Conservation (phyloP, 2,329 filamentous ascomycete species). For the Fusarium chaquense region DNA sequence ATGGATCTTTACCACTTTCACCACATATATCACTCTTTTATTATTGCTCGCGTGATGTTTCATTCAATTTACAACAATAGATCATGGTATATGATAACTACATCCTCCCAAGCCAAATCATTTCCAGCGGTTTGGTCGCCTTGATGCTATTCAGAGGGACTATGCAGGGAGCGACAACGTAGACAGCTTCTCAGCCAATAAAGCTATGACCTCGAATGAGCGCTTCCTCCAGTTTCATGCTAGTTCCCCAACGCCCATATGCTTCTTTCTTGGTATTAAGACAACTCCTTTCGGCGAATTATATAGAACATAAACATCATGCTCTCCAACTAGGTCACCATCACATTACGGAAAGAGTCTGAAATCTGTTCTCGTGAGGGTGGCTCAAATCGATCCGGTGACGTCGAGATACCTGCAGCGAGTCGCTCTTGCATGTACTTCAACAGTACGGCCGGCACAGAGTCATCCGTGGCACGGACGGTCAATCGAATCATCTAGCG, state of each 20-base stretch:
- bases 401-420: slow-evolving; percentile 63
- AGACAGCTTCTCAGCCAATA: slow-evolving; percentile 36
- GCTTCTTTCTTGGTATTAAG: slow-evolving; percentile 48
- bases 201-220: slow-evolving; percentile 40
- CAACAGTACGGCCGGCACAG: slow-evolving; percentile 81
- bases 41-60: slow-evolving; percentile 9
- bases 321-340: slow-evolving; percentile 57
- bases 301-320: slow-evolving; percentile 38
- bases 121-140: slow-evolving; percentile 25
- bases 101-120: slow-evolving; percentile 38
- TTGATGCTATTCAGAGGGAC: slow-evolving; percentile 25
- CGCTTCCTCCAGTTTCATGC: slow-evolving; percentile 44
- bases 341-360: slow-evolving; percentile 67
- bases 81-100: slow-evolving; percentile 46
- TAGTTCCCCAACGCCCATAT: slow-evolving; percentile 51
- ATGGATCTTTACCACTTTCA: background rate
- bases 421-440: slow-evolving; percentile 90
- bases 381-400: slow-evolving; percentile 54
- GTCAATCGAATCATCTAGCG: slow-evolving; percentile 93
- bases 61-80: slow-evolving; percentile 40
- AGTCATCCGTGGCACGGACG: slow-evolving; percentile 92
- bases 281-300: slow-evolving; percentile 46
- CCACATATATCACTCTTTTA: background rate
- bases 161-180: slow-evolving; percentile 21
- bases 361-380: slow-evolving; percentile 65